Evolutionary conservation across 306 rosid genomes (phyloP).

Genomic region (Carpinus fangiana): DNA sequence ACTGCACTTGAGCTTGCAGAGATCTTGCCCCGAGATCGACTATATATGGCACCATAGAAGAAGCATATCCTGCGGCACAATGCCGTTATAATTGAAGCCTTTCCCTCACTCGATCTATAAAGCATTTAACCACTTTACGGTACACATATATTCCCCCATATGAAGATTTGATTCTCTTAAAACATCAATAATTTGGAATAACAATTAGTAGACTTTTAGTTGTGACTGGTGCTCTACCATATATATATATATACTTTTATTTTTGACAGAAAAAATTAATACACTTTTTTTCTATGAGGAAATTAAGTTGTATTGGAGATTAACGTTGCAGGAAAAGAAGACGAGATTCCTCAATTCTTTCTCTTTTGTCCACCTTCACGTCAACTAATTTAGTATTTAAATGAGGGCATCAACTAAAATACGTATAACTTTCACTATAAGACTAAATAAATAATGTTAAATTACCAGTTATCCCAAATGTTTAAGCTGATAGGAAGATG

Average conservation of each 20-base stretch:
- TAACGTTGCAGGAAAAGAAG: not conserved
- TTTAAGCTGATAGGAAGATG: no score
- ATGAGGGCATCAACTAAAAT: no score
- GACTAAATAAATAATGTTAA: no score
- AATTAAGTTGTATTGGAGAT: not conserved
- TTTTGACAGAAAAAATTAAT: not conserved
- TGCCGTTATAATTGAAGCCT: constrained; percentile 26
- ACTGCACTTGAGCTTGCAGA: constrained; percentile 26
- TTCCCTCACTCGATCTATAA: constrained; percentile 40
- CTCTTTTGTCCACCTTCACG: no score
- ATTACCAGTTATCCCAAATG: no score
- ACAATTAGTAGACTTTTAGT: no score
- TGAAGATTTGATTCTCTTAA: not conserved
- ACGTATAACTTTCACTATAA: no score
- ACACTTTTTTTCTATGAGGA: not conserved
- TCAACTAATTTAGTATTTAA: no score
- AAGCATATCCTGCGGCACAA: constrained; percentile 58
- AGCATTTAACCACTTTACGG: constrained; percentile 1
- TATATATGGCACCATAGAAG: constrained; percentile 18
- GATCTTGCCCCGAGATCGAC: not conserved
- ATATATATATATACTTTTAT: not conserved
- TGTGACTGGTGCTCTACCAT: no score
- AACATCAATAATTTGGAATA: not conserved
- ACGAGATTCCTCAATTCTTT: no score
- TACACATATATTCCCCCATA: not conserved